These are phyloP conservation scores for Trypanosomatidae sp. DNA, from an alignment of 208 protist species.

Conservation along the genomic window DNA sequence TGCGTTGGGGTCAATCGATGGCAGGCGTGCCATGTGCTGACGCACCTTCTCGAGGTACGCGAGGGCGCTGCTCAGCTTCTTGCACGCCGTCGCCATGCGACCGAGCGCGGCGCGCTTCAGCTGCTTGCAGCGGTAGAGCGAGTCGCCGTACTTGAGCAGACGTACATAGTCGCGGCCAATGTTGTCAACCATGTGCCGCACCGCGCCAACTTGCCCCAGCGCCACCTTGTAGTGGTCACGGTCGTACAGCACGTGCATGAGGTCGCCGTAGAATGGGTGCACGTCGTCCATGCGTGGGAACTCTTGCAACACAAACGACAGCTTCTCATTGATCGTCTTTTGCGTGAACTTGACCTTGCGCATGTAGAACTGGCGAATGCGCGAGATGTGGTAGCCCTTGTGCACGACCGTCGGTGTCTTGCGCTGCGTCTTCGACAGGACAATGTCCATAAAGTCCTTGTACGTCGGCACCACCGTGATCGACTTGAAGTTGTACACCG, in stretches of 20 bases:
- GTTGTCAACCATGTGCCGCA: slow-evolving; percentile 95
- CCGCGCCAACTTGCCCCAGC: slow-evolving; percentile 97
- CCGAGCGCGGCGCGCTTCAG: slow-evolving; percentile 99
- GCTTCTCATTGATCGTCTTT: slow-evolving; percentile 96
- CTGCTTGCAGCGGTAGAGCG: slow-evolving; percentile 99
- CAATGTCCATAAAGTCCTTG: slow-evolving; percentile 99
- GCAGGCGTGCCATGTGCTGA: slow-evolving; percentile 99
- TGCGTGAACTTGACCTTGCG: slow-evolving; percentile 98
- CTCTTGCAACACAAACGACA: slow-evolving; percentile 93
- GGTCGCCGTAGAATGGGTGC: slow-evolving; percentile 99
- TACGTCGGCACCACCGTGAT: slow-evolving; percentile 96
- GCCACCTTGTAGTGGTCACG: slow-evolving; percentile 99
- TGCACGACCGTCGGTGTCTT: slow-evolving; percentile 99
- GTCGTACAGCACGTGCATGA: slow-evolving; percentile 99
- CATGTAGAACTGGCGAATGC: slow-evolving; percentile 99
- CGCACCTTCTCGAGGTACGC: slow-evolving; percentile 99
- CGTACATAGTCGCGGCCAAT: slow-evolving; percentile 97
- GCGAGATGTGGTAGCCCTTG: slow-evolving; percentile 97
- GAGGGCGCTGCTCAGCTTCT: slow-evolving; percentile 92
- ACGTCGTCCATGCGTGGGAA: slow-evolving; percentile 98
- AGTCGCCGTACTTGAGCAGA: slow-evolving; percentile 99
- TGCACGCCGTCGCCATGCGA: slow-evolving; percentile 97
- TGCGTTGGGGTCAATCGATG: slow-evolving; percentile 98
- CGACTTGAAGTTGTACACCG: slow-evolving; percentile 98
- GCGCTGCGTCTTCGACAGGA: slow-evolving; percentile 98